A percentile compares a stretch with the other conserved stretches of the same genome.
Conservation (phyloP, 495 filamentous ascomycete genomes). For the Hamigera avellanea region DNA sequence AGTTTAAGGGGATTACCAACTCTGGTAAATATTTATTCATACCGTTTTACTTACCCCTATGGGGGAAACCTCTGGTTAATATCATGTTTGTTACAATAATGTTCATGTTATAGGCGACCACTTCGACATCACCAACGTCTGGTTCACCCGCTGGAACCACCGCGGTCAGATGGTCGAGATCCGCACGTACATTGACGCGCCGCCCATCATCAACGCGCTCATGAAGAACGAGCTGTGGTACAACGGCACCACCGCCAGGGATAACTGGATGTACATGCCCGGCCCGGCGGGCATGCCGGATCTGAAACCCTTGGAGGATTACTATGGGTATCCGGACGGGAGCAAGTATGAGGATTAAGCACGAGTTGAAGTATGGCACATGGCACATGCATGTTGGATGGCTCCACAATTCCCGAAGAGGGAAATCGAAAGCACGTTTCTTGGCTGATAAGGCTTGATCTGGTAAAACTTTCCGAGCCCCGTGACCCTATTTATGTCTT, state of each 20-base stretch:
- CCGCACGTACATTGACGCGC: constrained; percentile 22
- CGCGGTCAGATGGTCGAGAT: constrained; percentile 24
- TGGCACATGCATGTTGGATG: no score
- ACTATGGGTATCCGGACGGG: neutral
- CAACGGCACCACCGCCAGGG: constrained; percentile 19
- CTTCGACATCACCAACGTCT: constrained; percentile 27
- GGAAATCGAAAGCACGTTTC: no score
- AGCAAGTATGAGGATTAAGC: neutral
- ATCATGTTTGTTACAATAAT: neutral
- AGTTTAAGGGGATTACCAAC: constrained; percentile 24
- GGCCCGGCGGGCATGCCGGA: constrained; percentile 26
- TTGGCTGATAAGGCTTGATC: no score
- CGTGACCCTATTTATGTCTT: no score
- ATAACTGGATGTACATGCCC: constrained; percentile 23
- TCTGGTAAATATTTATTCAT: constrained; percentile 13
- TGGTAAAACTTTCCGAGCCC: no score
- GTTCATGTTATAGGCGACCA: constrained; percentile 10
- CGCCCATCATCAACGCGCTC: constrained; percentile 17
- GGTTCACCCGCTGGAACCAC: constrained; percentile 25
- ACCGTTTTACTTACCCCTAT: neutral
- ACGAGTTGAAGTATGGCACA: no score
- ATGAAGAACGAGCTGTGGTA: constrained; percentile 27
- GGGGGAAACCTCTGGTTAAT: neutral
- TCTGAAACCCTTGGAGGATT: neutral
- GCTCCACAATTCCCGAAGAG: no score